Conservation (phyloP, 2,329 filamentous ascomycete genomes). For the Xylariales sp. region DNA sequence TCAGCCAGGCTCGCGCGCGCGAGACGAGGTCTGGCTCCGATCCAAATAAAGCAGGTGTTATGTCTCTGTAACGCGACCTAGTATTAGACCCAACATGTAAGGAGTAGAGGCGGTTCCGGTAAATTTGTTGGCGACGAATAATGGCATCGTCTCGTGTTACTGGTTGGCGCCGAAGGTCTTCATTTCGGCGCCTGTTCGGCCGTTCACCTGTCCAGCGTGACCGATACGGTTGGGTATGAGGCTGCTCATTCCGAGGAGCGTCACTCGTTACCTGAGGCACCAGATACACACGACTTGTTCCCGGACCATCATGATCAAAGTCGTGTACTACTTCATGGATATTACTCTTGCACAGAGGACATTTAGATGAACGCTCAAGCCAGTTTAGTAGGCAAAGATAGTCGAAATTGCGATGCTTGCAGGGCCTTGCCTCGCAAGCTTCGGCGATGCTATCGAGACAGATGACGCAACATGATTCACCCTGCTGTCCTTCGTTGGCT, state of each 20-base stretch:
- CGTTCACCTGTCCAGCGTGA: constrained; percentile 1
- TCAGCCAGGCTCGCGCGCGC: constrained; percentile 82
- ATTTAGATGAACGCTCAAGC: constrained; percentile 77
- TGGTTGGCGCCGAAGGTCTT: constrained; percentile 25
- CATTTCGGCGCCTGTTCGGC: constrained; percentile 33
- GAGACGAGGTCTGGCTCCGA: constrained; percentile 75
- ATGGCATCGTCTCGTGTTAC: constrained; percentile 53
- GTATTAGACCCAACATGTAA: constrained; percentile 85
- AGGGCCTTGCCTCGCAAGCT: constrained; percentile 77
- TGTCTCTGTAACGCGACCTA: constrained; percentile 78
- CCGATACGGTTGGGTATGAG: constrained; percentile 15
- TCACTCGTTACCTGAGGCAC: constrained; percentile 54
- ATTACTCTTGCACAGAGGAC: constrained; percentile 79
- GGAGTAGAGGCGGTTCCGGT: constrained; percentile 77
- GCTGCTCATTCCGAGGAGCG: constrained; percentile 17
- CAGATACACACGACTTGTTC: constrained; percentile 68
- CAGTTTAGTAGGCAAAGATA: constrained; percentile 86
- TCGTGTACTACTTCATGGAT: constrained; percentile 73
- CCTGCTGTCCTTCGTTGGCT: constrained; percentile 46
- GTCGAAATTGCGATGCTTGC: constrained; percentile 84
- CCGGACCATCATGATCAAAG: constrained; percentile 59
- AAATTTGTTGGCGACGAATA: constrained; percentile 75
- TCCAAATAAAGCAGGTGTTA: constrained; percentile 75
- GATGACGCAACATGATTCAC: constrained; percentile 78
- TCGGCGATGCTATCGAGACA: constrained; percentile 83